Evolutionary conservation across 2,329 filamentous ascomycete species (phyloP).

Genomic region (Aspergillus pseudotamarii): DNA sequence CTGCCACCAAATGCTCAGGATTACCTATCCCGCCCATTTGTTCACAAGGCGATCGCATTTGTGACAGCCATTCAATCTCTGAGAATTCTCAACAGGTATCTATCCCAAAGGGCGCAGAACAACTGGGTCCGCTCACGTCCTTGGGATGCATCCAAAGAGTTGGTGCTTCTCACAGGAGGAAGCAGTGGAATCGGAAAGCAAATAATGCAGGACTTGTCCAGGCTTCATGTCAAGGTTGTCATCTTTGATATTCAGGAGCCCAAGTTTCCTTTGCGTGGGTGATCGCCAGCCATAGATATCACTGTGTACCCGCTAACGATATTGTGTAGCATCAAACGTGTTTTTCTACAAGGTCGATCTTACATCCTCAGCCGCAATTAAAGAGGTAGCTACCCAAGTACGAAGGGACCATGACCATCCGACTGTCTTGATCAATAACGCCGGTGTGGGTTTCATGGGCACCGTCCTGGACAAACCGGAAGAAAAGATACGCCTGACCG

Average conservation of each 20-base stretch:
- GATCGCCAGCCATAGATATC: background rate
- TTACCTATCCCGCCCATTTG: background rate
- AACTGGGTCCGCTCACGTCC: background rate
- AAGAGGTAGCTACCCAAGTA: constrained; percentile 41
- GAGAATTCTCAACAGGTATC: background rate
- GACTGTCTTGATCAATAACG: constrained; percentile 54
- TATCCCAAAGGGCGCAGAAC: constrained; percentile 6
- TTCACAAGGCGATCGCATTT: background rate
- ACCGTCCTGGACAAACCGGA: constrained; percentile 51
- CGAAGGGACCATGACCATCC: constrained; percentile 46
- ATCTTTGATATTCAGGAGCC: constrained; percentile 41
- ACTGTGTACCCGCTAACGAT: background rate
- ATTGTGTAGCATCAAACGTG: constrained; percentile 30
- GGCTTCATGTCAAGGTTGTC: constrained; percentile 12
- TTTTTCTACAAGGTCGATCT: constrained; percentile 42
- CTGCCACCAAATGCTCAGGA: background rate
- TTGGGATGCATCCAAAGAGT: constrained; percentile 19
- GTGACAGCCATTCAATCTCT: background rate
- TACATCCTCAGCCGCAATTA: constrained; percentile 34
- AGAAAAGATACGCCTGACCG: constrained; percentile 49
- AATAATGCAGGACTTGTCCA: constrained; percentile 21
- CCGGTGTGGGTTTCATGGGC: constrained; percentile 50
- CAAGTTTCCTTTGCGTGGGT: constrained; percentile 30
- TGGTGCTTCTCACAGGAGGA: constrained; percentile 24
- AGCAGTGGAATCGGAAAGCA: constrained; percentile 24